A percentile compares a stretch with the other conserved stretches of the same genome.
Evolutionary conservation across 2,329 filamentous ascomycete genomes (phyloP).

Genomic region (Zymoseptoria tritici): DNA sequence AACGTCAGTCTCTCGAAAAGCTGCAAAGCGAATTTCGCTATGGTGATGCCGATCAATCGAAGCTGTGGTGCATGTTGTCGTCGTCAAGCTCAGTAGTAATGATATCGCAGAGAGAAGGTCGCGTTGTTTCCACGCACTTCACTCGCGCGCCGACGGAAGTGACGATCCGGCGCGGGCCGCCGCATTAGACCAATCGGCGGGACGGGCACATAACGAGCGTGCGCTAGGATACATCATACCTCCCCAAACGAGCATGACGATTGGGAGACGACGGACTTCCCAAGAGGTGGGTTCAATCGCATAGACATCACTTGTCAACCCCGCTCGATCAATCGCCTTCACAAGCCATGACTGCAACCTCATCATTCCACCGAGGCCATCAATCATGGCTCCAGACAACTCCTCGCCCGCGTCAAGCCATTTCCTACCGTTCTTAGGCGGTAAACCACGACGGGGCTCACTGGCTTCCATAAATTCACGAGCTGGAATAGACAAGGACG

Average conservation of each 20-base stretch:
- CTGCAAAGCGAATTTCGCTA: background rate
- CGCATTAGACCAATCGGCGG: background rate
- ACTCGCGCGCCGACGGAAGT: background rate
- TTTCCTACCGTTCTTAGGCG: constrained; percentile 26
- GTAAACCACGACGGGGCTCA: constrained; percentile 31
- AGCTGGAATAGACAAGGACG: constrained; percentile 56
- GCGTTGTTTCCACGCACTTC: background rate
- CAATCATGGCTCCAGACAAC: constrained; percentile 22
- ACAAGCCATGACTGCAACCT: background rate
- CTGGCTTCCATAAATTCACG: constrained; percentile 33
- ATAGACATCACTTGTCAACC: background rate
- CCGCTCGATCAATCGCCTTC: background rate
- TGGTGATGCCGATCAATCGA: background rate
- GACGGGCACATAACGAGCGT: background rate
- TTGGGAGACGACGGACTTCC: background rate
- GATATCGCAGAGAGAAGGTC: background rate
- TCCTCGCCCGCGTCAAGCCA: constrained; percentile 23
- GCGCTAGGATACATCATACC: background rate
- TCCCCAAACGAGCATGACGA: background rate
- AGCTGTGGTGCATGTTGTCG: background rate
- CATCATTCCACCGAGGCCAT: background rate
- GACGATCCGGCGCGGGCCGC: background rate
- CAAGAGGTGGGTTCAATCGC: background rate
- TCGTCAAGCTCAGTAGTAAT: background rate
- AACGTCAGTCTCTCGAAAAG: background rate